Conservation (phyloP, 768 basidiomycete species). For the Dacryopinax primogenitus region DNA sequence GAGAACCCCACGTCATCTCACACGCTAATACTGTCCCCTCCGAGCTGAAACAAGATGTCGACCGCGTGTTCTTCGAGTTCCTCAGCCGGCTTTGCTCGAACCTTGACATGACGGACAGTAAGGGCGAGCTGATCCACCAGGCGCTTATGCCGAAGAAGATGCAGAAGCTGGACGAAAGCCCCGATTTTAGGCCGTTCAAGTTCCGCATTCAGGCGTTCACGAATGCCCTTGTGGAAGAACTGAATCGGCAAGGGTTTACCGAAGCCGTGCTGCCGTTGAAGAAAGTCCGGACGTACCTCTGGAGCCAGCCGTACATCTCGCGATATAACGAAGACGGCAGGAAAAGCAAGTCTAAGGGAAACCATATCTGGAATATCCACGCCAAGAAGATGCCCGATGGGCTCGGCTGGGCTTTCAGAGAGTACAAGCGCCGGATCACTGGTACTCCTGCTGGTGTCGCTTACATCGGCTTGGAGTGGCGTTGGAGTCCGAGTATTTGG, state of each 20-base stretch:
- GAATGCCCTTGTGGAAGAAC: slow-evolving; percentile 86
- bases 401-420: slow-evolving; percentile 73
- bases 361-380: slow-evolving; percentile 98
- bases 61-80: slow-evolving; percentile 83
- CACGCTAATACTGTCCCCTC: slow-evolving; percentile 50
- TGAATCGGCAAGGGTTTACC: slow-evolving; percentile 26
- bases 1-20: neutral
- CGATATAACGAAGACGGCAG: slow-evolving; percentile 98
- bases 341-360: slow-evolving; percentile 97
- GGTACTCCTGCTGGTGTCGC: slow-evolving; percentile 71
- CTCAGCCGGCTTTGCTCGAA: slow-evolving; percentile 81
- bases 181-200: slow-evolving; percentile 96
- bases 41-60: slow-evolving; percentile 71
- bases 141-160: slow-evolving; percentile 96
- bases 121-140: slow-evolving; percentile 95
- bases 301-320: slow-evolving; percentile 76
- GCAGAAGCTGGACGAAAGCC: slow-evolving; percentile 90
- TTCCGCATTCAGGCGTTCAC: slow-evolving; percentile 98
- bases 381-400: slow-evolving; percentile 63
- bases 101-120: slow-evolving; percentile 78
- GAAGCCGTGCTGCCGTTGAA: slow-evolving; percentile 14
- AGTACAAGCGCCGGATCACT: slow-evolving; percentile 77
- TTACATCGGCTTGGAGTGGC: slow-evolving; percentile 48
- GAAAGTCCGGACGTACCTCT: slow-evolving; percentile 81
- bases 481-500: slow-evolving; percentile 90